These are phyloP conservation scores for Iberis pinnata DNA, from an alignment of 345 rosid genomes.

Conservation along the genomic window DNA sequence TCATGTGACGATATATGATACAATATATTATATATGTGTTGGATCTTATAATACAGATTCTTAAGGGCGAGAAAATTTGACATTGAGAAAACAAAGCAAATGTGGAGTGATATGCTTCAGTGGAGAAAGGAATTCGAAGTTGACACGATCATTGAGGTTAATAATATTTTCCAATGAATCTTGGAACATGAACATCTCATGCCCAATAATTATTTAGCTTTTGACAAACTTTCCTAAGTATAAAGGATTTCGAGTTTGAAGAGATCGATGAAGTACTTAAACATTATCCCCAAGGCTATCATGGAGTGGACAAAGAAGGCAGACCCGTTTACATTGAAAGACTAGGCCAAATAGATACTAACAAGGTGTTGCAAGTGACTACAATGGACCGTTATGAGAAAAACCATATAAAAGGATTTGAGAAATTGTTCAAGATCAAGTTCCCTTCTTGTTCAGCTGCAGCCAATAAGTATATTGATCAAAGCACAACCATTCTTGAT, in stretches of 20 bases:
- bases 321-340: slow-evolving; percentile 90
- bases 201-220: not conserved
- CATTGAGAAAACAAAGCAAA: slow-evolving; percentile 81
- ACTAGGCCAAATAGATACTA: slow-evolving; percentile 85
- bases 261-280: slow-evolving; percentile 73
- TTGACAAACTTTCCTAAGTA: not conserved
- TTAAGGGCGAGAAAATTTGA: slow-evolving; percentile 93
- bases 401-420: slow-evolving; percentile 90
- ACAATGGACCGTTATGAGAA: slow-evolving; percentile 77
- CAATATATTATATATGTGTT: not conserved
- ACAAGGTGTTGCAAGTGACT: slow-evolving; percentile 80
- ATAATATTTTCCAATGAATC: not conserved
- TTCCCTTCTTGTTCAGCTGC: slow-evolving; percentile 90
- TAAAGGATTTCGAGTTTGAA: slow-evolving; percentile 82
- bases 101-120: slow-evolving; percentile 97
- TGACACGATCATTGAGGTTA: slow-evolving; percentile 77
- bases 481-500: slow-evolving; percentile 92
- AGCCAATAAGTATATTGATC: slow-evolving; percentile 91
- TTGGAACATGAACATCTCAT: slow-evolving; percentile 11
- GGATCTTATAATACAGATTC: slow-evolving; percentile 43
- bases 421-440: slow-evolving; percentile 71
- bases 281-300: slow-evolving; percentile 88
- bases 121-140: slow-evolving; percentile 88
- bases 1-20: not conserved
- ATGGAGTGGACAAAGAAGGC: slow-evolving; percentile 97